A percentile compares a stretch with the other conserved stretches of the same genome.
Conservation (phyloP, 169 alveolate genomes). For the Cryptosporidium ryanae region DNA sequence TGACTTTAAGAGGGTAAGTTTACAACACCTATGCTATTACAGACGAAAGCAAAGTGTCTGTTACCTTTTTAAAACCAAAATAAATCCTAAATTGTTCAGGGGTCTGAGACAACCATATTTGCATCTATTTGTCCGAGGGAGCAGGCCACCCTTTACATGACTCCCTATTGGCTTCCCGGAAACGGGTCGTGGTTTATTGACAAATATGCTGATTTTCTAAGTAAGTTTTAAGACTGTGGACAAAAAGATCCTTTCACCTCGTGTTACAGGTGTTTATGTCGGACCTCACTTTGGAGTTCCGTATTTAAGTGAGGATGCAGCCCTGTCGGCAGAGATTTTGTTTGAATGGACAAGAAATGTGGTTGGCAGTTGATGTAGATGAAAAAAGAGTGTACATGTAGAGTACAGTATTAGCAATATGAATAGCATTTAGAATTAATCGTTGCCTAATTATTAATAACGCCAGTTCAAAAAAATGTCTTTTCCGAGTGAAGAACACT, state of each 20-base stretch:
- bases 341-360: constrained; percentile 52
- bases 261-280: constrained; percentile 18
- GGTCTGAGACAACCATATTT: constrained; percentile 57
- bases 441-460: no score
- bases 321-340: constrained; percentile 61
- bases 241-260: neutral
- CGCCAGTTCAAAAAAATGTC: no score
- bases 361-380: no score
- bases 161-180: constrained; percentile 73
- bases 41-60: neutral
- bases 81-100: constrained; percentile 4
- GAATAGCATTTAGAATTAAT: no score
- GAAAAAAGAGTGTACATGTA: no score
- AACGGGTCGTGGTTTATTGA: constrained; percentile 65
- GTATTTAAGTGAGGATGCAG: constrained; percentile 52
- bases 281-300: constrained; percentile 66
- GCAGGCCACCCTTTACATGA: constrained; percentile 58
- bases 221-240: constrained; percentile 6
- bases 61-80: no score
- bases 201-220: constrained; percentile 40
- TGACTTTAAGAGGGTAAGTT: constrained; percentile 27
- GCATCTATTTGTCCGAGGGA: constrained; percentile 62
- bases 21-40: neutral
- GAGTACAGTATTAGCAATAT: no score
- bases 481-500: no score